Evolutionary conservation across 2,329 filamentous ascomycete genomes (phyloP).

Genomic region (Cladosporium sp.): DNA sequence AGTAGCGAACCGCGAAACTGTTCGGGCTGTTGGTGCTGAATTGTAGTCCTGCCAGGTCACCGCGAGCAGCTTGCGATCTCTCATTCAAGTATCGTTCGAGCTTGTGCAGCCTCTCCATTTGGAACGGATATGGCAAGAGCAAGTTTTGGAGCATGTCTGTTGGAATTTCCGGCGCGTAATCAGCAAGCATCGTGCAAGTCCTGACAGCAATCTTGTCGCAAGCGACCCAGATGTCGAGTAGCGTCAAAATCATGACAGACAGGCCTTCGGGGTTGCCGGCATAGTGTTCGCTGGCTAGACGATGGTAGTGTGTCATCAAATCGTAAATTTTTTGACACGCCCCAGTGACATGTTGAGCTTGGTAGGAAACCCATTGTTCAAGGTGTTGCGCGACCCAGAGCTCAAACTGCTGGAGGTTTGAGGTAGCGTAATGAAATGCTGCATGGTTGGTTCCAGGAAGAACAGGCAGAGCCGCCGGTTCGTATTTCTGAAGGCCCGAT

Average conservation of each 20-base stretch:
- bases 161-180: conserved; percentile 55
- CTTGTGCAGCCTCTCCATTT: conserved; percentile 53
- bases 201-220: conserved; percentile 54
- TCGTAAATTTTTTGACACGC: background rate
- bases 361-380: conserved; percentile 20
- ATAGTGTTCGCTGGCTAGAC: conserved; percentile 39
- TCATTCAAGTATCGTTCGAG: conserved; percentile 53
- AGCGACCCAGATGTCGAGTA: conserved; percentile 59
- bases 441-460: background rate
- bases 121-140: conserved; percentile 47
- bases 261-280: conserved; percentile 49
- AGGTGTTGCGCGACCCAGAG: conserved; percentile 25
- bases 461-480: too few relatives aligned
- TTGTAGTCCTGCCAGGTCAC: conserved; percentile 48
- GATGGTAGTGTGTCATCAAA: conserved; percentile 26
- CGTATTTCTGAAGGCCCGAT: too few relatives aligned
- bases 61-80: conserved; percentile 34
- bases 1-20: conserved; percentile 50
- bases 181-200: conserved; percentile 49
- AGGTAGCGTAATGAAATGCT: conserved; percentile 9
- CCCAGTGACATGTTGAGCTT: too few relatives aligned
- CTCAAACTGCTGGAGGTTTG: conserved; percentile 27
- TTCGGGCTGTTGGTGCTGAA: conserved; percentile 36
- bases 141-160: conserved; percentile 56
- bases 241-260: conserved; percentile 54